A percentile compares a stretch with the other conserved stretches of the same genome.
Evolutionary conservation across 805 yeast genomes (phyloP).

Genomic region (Candida verbasci): DNA sequence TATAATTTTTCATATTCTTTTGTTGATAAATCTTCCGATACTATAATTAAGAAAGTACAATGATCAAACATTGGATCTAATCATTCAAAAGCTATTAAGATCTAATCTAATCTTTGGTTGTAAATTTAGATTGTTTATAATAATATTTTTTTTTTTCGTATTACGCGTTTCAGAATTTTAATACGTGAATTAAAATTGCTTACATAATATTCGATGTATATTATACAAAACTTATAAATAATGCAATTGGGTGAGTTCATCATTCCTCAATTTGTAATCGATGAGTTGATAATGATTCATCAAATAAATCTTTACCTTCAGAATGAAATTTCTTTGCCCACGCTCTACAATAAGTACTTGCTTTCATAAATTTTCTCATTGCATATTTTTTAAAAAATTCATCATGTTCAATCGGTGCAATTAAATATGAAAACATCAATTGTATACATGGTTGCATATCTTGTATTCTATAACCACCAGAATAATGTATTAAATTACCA

Average conservation of each 20-base stretch:
- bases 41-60: conserved; percentile 16
- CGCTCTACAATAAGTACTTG: conserved; percentile 71
- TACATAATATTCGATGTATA: too few relatives aligned
- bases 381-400: conserved; percentile 94
- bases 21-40: conserved; percentile 13
- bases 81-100: too few relatives aligned
- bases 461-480: conserved; percentile 79
- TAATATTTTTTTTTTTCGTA: neutral
- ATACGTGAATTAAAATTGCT: neutral
- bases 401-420: conserved; percentile 81
- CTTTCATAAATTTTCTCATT: conserved; percentile 82
- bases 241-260: neutral
- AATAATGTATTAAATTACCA: conserved; percentile 81
- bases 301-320: conserved; percentile 42
- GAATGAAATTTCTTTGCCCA: conserved; percentile 66
- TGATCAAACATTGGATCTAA: conserved; percentile 4
- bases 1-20: conserved; percentile 11
- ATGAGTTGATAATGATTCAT: conserved; percentile 16
- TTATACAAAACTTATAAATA: too few relatives aligned
- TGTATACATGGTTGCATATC: conserved; percentile 71
- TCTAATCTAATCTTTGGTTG: too few relatives aligned
- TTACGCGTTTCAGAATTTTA: conserved; percentile 1
- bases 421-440: conserved; percentile 70
- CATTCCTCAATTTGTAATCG: conserved; percentile 13
- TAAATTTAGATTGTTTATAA: neutral